Evolutionary conservation across 2,329 filamentous ascomycete species (phyloP).

Genomic region (Tolypocladium ovalisporum): DNA sequence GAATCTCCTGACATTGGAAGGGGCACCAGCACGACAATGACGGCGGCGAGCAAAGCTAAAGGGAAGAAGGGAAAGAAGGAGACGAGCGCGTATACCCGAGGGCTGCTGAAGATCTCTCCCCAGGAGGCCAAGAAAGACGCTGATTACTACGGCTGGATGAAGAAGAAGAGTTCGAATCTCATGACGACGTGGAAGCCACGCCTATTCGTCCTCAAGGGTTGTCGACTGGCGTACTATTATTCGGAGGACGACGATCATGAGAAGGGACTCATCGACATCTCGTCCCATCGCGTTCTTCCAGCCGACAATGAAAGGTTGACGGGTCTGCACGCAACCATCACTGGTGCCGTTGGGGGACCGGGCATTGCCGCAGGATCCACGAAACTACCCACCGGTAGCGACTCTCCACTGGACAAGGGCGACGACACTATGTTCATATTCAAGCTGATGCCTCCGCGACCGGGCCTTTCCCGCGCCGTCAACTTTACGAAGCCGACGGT

Average conservation of each 20-base stretch:
- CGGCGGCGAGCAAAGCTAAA: constrained; percentile 35
- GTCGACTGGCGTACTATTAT: constrained; percentile 91
- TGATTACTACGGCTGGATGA: constrained; percentile 99
- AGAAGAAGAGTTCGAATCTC: constrained; percentile 90
- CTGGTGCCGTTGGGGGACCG: constrained; percentile 55
- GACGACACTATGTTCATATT: constrained; percentile 85
- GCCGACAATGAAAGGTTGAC: constrained; percentile 87
- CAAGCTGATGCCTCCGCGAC: constrained; percentile 86
- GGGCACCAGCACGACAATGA: constrained; percentile 37
- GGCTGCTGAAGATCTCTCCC: constrained; percentile 70
- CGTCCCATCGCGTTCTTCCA: constrained; percentile 90
- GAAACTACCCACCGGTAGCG: constrained; percentile 37
- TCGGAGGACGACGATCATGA: constrained; percentile 86
- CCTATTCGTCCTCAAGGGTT: constrained; percentile 87
- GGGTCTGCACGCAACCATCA: constrained; percentile 82
- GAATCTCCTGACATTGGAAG: constrained; percentile 60
- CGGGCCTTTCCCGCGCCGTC: constrained; percentile 78
- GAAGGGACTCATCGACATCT: constrained; percentile 94
- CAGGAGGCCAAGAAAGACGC: constrained; percentile 74
- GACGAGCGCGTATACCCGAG: constrained; percentile 86
- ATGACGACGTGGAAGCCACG: constrained; percentile 98
- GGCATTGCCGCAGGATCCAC: constrained; percentile 39
- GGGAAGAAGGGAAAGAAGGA: constrained; percentile 80
- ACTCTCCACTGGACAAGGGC: constrained; percentile 30
- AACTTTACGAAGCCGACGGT: constrained; percentile 97